Percentiles rank a stretch among this genome's conserved stretches.
phyloP scores from a whole-genome alignment of 2,329 filamentous ascomycete species.

The Eutypa lata region DNA sequence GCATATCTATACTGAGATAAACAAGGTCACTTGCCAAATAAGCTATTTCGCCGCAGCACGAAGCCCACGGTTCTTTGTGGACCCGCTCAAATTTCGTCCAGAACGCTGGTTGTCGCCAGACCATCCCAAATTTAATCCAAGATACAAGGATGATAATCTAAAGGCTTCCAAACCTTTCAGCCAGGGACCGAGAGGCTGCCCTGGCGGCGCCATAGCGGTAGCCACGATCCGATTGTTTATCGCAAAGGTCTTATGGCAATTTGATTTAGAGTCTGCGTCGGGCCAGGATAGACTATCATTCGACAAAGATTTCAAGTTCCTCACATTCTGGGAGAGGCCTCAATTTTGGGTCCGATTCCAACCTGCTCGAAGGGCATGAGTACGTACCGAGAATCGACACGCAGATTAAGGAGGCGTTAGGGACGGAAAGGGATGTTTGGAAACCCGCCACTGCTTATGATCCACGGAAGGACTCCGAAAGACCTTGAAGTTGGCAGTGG shows the following conservation, averaged over 20 bases:
- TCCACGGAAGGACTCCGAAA: no score
- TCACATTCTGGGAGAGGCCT: background rate
- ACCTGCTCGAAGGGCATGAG: no score
- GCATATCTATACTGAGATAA: background rate
- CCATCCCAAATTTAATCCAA: slow-evolving; percentile 1
- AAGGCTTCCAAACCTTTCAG: slow-evolving; percentile 1
- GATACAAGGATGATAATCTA: background rate
- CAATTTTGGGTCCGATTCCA: background rate
- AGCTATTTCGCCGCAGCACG: slow-evolving; percentile 1
- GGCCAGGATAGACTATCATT: background rate
- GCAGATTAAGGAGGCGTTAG: no score
- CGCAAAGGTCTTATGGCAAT: background rate
- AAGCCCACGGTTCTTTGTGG: slow-evolving; percentile 1
- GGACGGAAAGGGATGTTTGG: no score
- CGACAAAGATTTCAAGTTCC: background rate
- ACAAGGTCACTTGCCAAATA: background rate
- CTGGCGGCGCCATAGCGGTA: slow-evolving; percentile 1
- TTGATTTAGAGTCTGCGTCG: background rate
- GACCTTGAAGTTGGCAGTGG: no score
- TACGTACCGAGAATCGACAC: no score
- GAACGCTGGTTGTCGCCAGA: slow-evolving; percentile 1
- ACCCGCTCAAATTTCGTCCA: background rate
- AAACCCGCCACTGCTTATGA: no score
- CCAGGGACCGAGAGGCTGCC: slow-evolving; percentile 1
- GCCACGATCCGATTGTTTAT: background rate